These are phyloP conservation scores for Pythium sukuiense DNA, from an alignment of 352 stramenopile species.

Conservation along the genomic window DNA sequence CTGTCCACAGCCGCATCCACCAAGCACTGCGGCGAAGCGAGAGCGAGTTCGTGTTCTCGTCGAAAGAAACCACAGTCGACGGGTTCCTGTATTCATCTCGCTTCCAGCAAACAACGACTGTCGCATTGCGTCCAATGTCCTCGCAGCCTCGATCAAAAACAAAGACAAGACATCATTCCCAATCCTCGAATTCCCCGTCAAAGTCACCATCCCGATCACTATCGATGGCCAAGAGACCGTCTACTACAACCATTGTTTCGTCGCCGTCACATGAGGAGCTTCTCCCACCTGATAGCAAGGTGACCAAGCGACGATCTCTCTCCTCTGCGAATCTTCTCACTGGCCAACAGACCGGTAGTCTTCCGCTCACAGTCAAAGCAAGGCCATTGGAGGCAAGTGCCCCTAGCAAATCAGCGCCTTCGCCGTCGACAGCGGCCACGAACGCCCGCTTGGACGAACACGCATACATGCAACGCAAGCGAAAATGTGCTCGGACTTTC, in stretches of 20 bases:
- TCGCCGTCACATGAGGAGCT: not conserved
- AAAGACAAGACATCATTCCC: not conserved
- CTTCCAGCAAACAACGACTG: constrained; percentile 41
- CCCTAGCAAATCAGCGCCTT: not conserved
- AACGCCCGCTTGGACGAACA: constrained; percentile 25
- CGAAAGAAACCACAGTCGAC: constrained; percentile 44
- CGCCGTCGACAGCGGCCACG: constrained; percentile 5
- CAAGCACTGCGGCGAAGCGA: constrained; percentile 53
- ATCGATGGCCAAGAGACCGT: not conserved
- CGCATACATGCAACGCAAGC: constrained; percentile 51
- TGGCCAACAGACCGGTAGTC: not conserved
- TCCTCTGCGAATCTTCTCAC: constrained; percentile 15
- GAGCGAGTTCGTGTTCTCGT: constrained; percentile 58
- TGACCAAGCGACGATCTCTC: constrained; percentile 8
- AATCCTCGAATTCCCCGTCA: not conserved
- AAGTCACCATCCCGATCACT: not conserved
- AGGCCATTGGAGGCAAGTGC: not conserved
- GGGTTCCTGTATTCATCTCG: constrained; percentile 57
- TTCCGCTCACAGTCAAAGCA: not conserved
- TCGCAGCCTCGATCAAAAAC: constrained; percentile 14
- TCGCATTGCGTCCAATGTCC: constrained; percentile 20
- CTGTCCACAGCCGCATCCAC: constrained; percentile 58
- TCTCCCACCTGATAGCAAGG: not conserved
- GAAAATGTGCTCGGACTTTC: constrained; percentile 73
- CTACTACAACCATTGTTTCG: not conserved